Base-by-base conservation (phyloP, 768 basidiomycete genomes). In the Leccinellum luteum region DNA sequence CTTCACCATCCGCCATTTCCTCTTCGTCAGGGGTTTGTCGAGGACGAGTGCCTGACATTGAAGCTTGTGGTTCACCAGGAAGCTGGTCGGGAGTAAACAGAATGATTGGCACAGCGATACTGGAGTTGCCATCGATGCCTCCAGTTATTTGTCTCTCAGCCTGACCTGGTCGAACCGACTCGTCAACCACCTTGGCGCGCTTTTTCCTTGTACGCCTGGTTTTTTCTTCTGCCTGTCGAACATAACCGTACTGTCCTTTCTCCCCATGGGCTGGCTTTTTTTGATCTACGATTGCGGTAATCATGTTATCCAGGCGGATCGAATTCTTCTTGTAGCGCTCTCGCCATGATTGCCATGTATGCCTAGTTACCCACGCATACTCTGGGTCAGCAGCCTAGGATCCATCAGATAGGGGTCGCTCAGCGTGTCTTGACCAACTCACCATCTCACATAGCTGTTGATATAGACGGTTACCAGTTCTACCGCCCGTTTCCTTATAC, bases 321-420 rank as follows among this genome's bases (percentile, higher is more conserved):
- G 88, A 76, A 59, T 93, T 87, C 72, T 92, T 92, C 76, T 92
- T 92, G 75, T 93, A 93, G 28, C 91, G 79, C 66, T 93, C 90
- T 27, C 91, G 82, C 90, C 90, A 93, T 15, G 90, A 93, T 62
- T 92, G 89, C 90, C 90, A 93, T 2, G 90, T 91, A 68, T 93
- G 90, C 15, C 90, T 85, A 25, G 76, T 79, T 19, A 91, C 91
- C 90, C 90, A 92, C 0, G 81, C 76, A 64, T 84, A 91, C 60
- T 89, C 88, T 2, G 89, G 85, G 59, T 90, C 86, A 51, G 73
- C 72, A 49, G 76, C 77, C 89, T 91, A 61, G 9, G 17, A 43
- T 27, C 23, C 28, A 34, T 63, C 19, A 65, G 38, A 51, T 19
- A 12, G 27, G n/a, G 19, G 56, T 34, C 10, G 3, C 38, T n/a